Percentiles rank a stretch among this genome's conserved stretches.
phyloP scores from a whole-genome alignment of 805 yeast genomes.

The Diddensiella transvaalensis region DNA sequence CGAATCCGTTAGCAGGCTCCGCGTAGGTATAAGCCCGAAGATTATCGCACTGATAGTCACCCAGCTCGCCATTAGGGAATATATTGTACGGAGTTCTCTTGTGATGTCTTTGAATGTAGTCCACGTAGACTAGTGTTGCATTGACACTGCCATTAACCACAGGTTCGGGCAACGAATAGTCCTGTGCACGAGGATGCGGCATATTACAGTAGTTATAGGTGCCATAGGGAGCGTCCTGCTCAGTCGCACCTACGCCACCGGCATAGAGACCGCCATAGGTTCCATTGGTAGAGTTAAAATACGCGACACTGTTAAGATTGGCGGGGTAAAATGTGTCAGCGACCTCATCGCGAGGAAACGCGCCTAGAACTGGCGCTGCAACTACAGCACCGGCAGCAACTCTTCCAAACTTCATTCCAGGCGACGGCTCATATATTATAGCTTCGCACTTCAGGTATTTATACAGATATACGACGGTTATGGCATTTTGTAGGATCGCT shows the following conservation, averaged over 20 bases:
- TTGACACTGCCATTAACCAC: constrained; percentile 4
- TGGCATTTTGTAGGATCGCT: too few species aligned
- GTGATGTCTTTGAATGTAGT: constrained; percentile 44
- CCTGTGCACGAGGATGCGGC: constrained; percentile 42
- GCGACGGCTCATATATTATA: too few species aligned
- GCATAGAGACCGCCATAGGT: constrained; percentile 12
- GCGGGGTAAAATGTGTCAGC: constrained; percentile 17
- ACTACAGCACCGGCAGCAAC: neutral
- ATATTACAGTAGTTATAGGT: constrained; percentile 43
- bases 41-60: constrained; percentile 31
- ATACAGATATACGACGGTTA: too few species aligned
- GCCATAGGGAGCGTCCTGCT: constrained; percentile 30
- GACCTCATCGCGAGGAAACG: constrained; percentile 6
- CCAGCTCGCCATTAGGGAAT: constrained; percentile 32
- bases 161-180: constrained; percentile 18
- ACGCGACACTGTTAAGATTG: constrained; percentile 7
- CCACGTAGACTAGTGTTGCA: constrained; percentile 35
- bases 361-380: neutral
- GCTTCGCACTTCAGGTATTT: too few species aligned
- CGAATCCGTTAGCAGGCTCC: constrained; percentile 22
- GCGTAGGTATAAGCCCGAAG: constrained; percentile 30
- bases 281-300: constrained; percentile 7
- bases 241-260: constrained; percentile 19
- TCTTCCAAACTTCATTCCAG: neutral
- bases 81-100: constrained; percentile 43